A percentile compares a stretch with the other conserved stretches of the same genome.
phyloP scores from a whole-genome alignment of 208 protist species.

The Borovskyia barvae region DNA sequence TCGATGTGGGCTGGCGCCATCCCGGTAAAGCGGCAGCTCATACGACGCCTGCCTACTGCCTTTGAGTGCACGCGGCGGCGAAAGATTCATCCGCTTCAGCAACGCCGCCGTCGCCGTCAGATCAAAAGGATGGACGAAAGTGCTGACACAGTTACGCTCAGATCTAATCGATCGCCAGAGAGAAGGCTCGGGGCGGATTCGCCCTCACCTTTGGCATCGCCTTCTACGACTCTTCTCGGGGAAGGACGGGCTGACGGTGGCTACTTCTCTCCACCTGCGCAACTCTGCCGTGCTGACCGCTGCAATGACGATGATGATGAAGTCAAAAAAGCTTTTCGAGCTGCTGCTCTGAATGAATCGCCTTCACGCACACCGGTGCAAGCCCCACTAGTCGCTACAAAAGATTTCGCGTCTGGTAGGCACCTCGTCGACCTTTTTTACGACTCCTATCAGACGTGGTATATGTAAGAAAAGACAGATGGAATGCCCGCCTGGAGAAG shows the following conservation, averaged over 20 bases:
- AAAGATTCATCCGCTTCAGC: constrained; percentile 13
- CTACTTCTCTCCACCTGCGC: no score
- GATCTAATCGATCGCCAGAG: no score
- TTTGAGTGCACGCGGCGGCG: constrained; percentile 30
- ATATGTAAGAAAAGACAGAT: constrained; percentile 16
- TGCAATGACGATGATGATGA: constrained; percentile 5
- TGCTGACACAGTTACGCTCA: no score
- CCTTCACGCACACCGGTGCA: constrained; percentile 1
- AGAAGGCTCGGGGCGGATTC: no score
- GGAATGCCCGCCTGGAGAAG: no score
- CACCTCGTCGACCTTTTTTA: constrained; percentile 36
- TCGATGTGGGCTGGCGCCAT: constrained; percentile 35
- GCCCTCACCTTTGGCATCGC: background rate
- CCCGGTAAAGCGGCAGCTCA: constrained; percentile 27
- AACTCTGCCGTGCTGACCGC: no score
- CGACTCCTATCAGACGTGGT: constrained; percentile 50
- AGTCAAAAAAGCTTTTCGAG: background rate
- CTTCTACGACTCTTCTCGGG: no score
- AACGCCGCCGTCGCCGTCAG: constrained; percentile 22
- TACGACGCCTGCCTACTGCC: constrained; percentile 23
- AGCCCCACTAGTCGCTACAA: constrained; percentile 14
- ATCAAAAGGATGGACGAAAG: background rate
- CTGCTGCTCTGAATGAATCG: background rate
- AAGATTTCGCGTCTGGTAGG: constrained; percentile 22
- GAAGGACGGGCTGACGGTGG: no score